A percentile compares a stretch with the other conserved stretches of the same genome.
Conservation (phyloP, 176 grass and related monocot species). For the Oryza australiensis region DNA sequence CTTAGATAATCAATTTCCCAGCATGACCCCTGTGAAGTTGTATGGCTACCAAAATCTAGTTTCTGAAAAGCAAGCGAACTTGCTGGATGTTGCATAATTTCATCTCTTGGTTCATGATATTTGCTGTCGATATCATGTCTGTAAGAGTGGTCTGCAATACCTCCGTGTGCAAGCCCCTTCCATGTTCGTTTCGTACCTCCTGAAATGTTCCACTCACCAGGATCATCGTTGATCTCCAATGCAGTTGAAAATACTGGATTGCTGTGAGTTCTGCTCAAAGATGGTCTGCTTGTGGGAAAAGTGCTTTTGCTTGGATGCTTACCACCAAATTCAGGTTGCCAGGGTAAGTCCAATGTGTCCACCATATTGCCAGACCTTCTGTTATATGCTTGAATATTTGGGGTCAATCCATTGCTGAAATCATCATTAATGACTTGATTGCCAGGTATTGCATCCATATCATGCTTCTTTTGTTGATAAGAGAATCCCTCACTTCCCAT, state of each 20-base stretch:
- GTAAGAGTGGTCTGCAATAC: slow-evolving; percentile 25
- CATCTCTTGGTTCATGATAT: slow-evolving; percentile 42
- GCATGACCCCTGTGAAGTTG: slow-evolving; percentile 39
- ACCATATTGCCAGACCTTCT: slow-evolving; percentile 32
- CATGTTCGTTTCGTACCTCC: slow-evolving; percentile 27
- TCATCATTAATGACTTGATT: slow-evolving; percentile 39
- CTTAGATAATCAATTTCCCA: slow-evolving; percentile 68
- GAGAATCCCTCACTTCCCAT: slow-evolving; percentile 34
- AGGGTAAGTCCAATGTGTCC: slow-evolving; percentile 47
- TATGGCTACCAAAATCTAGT: slow-evolving; percentile 31
- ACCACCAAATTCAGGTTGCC: slow-evolving; percentile 36
- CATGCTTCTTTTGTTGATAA: slow-evolving; percentile 36
- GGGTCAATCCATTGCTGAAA: slow-evolving; percentile 42
- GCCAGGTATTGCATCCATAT: slow-evolving; percentile 35
- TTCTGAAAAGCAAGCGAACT: slow-evolving; percentile 57
- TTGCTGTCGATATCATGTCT: slow-evolving; percentile 38
- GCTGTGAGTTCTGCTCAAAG: slow-evolving; percentile 30
- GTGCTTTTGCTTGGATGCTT: slow-evolving; percentile 34
- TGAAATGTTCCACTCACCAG: slow-evolving; percentile 42
- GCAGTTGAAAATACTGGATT: slow-evolving; percentile 63
- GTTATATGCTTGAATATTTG: slow-evolving; percentile 43
- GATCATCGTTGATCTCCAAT: slow-evolving; percentile 55
- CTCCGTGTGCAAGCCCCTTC: slow-evolving; percentile 19
- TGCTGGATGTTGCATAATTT: slow-evolving; percentile 38
- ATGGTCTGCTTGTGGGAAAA: slow-evolving; percentile 29